Conservation (phyloP, 345 rosid genomes). For the Murraya koenigii region DNA sequence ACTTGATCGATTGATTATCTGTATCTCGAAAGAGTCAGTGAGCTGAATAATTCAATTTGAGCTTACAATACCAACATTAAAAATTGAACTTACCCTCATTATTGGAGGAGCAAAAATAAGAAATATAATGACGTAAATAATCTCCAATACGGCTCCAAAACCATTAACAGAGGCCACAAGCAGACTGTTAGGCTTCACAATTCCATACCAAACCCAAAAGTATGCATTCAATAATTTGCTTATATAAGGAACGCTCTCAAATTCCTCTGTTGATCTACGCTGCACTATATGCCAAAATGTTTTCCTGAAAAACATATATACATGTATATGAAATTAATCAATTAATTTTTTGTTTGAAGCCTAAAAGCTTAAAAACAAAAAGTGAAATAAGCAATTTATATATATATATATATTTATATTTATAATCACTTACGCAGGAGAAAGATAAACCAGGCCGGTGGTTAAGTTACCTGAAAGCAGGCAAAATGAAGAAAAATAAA, state of each 20-base stretch:
- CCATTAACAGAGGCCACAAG: slow-evolving; percentile 81
- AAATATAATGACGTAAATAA: slow-evolving; percentile 50
- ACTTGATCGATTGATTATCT: too few relatives aligned
- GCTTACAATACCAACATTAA: not conserved
- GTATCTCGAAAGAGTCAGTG: too few relatives aligned
- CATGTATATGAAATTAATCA: not conserved
- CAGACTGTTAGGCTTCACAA: slow-evolving; percentile 59
- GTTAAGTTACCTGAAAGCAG: slow-evolving; percentile 65
- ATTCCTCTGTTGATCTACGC: slow-evolving; percentile 72
- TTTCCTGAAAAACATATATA: slow-evolving; percentile 27
- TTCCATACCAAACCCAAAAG: slow-evolving; percentile 73
- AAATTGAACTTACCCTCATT: slow-evolving; percentile 34
- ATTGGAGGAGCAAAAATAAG: slow-evolving; percentile 54
- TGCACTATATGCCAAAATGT: slow-evolving; percentile 69
- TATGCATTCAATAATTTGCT: slow-evolving; percentile 60
- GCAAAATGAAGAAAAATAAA: not conserved
- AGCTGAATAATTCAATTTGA: too few relatives aligned
- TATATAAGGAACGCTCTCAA: slow-evolving; percentile 65
- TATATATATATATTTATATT: too few relatives aligned
- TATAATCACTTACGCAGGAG: slow-evolving; percentile 54
- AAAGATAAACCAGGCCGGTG: slow-evolving; percentile 65
- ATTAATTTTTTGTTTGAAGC: not conserved
- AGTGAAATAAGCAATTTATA: not conserved
- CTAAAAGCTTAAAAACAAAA: too few relatives aligned
- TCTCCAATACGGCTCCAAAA: slow-evolving; percentile 58